phyloP scores from a whole-genome alignment of 225 moss, liverwort and hornwort species.

The Lunularia cruciata region DNA sequence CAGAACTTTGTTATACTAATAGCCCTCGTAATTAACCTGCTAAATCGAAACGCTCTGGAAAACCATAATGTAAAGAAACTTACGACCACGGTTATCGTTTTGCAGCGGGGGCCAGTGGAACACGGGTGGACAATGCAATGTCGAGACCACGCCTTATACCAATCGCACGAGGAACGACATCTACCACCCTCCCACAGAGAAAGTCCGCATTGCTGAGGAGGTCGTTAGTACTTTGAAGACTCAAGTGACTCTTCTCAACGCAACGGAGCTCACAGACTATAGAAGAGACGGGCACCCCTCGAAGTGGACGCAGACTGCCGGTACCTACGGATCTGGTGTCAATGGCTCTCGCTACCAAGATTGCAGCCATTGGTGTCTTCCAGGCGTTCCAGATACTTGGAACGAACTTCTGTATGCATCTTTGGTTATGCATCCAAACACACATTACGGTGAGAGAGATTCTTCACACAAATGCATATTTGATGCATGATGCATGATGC shows the following conservation, averaged over 20 bases:
- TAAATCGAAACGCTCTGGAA: too few species aligned
- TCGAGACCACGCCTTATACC: constrained; percentile 21
- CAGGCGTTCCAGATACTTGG: constrained; percentile 55
- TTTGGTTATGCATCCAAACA: constrained; percentile 22
- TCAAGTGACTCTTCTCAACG: constrained; percentile 30
- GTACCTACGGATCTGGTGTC: constrained; percentile 11
- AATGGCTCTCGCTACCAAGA: constrained; percentile 30
- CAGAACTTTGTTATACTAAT: too few species aligned
- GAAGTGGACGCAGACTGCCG: constrained; percentile 31
- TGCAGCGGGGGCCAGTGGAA: constrained; percentile 27
- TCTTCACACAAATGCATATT: too few species aligned
- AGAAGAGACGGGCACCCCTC: constrained; percentile 45
- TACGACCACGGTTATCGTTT: too few species aligned
- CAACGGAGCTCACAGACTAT: constrained; percentile 38
- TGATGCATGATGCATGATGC: too few species aligned
- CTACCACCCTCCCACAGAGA: constrained; percentile 23
- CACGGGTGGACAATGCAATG: constrained; percentile 26
- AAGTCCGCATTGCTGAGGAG: constrained; percentile 24
- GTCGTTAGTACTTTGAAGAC: constrained; percentile 28
- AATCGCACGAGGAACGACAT: constrained; percentile 17
- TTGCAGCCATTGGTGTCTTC: constrained; percentile 49
- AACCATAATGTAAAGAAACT: too few species aligned
- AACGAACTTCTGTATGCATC: constrained; percentile 51
- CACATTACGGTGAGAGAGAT: constrained; percentile 3
- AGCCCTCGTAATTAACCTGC: too few species aligned